phyloP scores from a whole-genome alignment of 441 rosid genomes.

The Populus hybrid region DNA sequence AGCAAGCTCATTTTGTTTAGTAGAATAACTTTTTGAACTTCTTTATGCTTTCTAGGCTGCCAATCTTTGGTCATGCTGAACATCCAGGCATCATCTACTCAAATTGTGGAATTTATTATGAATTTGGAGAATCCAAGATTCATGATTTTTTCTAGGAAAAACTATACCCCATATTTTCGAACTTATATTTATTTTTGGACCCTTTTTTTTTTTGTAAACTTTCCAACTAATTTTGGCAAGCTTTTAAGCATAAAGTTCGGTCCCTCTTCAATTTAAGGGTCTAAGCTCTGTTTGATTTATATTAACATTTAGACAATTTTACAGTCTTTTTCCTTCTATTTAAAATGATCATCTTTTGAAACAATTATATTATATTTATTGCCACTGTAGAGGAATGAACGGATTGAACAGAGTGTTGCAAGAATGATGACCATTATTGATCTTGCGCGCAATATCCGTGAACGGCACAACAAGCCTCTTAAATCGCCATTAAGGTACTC shows the following conservation, averaged over 20 bases:
- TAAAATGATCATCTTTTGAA: neutral
- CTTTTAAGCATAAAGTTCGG: neutral
- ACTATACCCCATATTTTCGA: neutral
- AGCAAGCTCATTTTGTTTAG: neutral
- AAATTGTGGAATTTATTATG: neutral
- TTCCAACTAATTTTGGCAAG: neutral
- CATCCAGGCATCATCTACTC: neutral
- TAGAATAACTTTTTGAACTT: neutral
- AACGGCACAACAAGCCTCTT: conserved; percentile 86
- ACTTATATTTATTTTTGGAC: neutral
- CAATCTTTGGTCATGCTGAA: conserved; percentile 7
- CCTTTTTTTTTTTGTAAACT: neutral
- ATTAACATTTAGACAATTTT: neutral
- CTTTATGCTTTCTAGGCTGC: neutral
- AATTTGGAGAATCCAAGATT: neutral
- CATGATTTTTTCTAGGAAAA: neutral
- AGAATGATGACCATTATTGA: conserved; percentile 98
- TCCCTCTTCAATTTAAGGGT: neutral
- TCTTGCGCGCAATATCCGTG: conserved; percentile 95
- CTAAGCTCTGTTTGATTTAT: neutral
- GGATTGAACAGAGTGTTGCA: conserved; percentile 88
- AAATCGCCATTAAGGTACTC: conserved; percentile 88
- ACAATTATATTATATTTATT: conserved; percentile 12
- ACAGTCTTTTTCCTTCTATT: neutral
- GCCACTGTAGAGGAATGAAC: conserved; percentile 60